Conservation (phyloP, 2,329 filamentous ascomycete species). For the Ophiobolus disseminans region DNA sequence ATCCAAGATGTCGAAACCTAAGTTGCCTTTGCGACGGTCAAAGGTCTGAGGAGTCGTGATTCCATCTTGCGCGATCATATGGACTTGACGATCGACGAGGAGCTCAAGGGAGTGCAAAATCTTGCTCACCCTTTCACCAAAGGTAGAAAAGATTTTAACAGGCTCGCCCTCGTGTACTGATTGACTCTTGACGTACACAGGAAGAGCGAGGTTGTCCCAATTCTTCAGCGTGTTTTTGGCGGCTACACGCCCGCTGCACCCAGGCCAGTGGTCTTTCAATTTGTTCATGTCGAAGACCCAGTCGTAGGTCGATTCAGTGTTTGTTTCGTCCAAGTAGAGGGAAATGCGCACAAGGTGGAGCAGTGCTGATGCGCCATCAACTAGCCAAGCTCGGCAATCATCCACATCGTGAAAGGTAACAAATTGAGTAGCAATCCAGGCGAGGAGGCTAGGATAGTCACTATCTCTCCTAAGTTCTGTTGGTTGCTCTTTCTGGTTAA, state of each 20-base stretch:
- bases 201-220: constrained; percentile 3
- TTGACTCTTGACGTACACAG: constrained; percentile 2
- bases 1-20: constrained; percentile 7
- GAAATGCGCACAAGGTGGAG: constrained; percentile 39
- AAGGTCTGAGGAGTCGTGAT: not conserved
- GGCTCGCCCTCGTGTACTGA: not conserved
- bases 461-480: constrained; percentile 1
- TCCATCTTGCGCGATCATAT: not conserved
- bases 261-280: constrained; percentile 6
- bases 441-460: constrained; percentile 2
- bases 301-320: constrained; percentile 2
- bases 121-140: constrained; percentile 1
- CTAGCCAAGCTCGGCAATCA: constrained; percentile 44
- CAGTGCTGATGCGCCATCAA: constrained; percentile 48
- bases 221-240: constrained; percentile 2
- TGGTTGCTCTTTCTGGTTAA: constrained; percentile 7
- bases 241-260: not conserved
- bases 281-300: constrained; percentile 5
- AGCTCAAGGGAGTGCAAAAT: constrained; percentile 4
- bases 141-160: not conserved
- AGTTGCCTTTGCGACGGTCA: not conserved
- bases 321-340: not conserved
- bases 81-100: not conserved
- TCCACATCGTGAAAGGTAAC: constrained; percentile 30
- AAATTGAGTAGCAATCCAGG: not conserved